Evolutionary conservation across 163 green algal species (phyloP), one percentile per base, ranked within the genome.

Genomic region (Coccomyxa subellipsoidea): DNA sequence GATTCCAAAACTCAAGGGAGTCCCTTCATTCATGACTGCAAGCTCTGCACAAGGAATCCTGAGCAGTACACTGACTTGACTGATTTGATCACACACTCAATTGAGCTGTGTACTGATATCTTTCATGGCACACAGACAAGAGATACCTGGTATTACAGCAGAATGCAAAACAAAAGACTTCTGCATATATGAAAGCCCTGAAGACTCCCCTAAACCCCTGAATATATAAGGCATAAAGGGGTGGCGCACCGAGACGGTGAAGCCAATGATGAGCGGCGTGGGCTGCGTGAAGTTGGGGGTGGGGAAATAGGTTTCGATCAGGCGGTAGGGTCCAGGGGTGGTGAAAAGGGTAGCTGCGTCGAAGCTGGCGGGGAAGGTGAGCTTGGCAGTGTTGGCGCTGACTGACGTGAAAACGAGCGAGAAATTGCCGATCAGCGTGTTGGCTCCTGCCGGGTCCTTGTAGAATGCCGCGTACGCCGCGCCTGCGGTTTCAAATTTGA

Each of bases 231-330:
- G n/a, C n/a, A n/a, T 59, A 1, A 7, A 73, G 32, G 27, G 32
- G 27, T 18, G 18, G 29, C 66, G 27, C n/a, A 73, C 66, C 66
- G 66, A 35, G 66, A 73, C n/a, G 66, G 66, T 36, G 66, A 73
- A 73, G 66, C 29, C n/a, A 23, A 73, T 73, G 66, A 34, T n/a
- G 66, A 73, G 66, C 27, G 66, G 66, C n/a, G 15, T 8, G 18
- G 66, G 66, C 66, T 73, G 66, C 1, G 66, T 73, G 66, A 73
- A 73, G 66, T 73, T 73, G 66, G n/a, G 2, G 66, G 66, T 73
- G 18, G 66, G 66, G 66, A 23, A 73, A 23, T 73, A 73, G 1
- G 66, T 73, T 8, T 36, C n/a, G 5, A 73, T 34, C 29, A 34
- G 29, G 8, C 29, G 27, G 66, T 73, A 73, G 18, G 66, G 2